Conservation (phyloP, 495 filamentous ascomycete species). For the Aspergillus sclerotiicarbonarius region DNA sequence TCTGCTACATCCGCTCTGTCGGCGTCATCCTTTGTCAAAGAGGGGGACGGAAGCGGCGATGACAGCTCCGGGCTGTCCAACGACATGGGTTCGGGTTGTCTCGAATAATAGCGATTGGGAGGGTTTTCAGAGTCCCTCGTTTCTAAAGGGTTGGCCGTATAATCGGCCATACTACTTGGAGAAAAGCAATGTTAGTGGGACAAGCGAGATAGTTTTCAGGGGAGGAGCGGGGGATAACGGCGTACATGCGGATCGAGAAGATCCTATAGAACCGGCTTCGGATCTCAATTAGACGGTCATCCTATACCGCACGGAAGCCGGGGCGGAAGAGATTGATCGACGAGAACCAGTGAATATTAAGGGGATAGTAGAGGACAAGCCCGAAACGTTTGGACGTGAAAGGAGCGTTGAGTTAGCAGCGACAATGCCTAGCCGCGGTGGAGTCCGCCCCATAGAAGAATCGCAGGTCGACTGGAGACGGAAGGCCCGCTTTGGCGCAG, state of each 20-base stretch:
- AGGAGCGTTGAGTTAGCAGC: slow-evolving; percentile 27
- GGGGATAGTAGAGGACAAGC: background rate
- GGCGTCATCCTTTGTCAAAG: slow-evolving; percentile 16
- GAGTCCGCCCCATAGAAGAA: slow-evolving; percentile 26
- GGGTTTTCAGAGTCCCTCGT: slow-evolving; percentile 22
- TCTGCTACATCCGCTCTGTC: slow-evolving; percentile 10
- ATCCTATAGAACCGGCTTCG: slow-evolving; percentile 7
- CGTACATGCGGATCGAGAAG: slow-evolving; percentile 15
- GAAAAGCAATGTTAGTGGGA: background rate
- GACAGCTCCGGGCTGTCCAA: slow-evolving; percentile 27
- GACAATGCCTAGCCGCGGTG: slow-evolving; percentile 30
- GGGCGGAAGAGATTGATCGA: background rate
- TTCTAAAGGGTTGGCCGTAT: slow-evolving; percentile 19
- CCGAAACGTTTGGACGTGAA: slow-evolving; percentile 14
- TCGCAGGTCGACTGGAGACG: slow-evolving; percentile 27
- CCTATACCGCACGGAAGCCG: slow-evolving; percentile 1
- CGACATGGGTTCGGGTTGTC: slow-evolving; percentile 25
- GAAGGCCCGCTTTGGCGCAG: slow-evolving; percentile 26
- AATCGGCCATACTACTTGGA: slow-evolving; percentile 26
- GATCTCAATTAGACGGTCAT: slow-evolving; percentile 1
- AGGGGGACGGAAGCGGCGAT: slow-evolving; percentile 37
- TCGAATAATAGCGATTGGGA: slow-evolving; percentile 19
- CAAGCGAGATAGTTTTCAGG: background rate
- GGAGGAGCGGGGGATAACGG: slow-evolving; percentile 3
- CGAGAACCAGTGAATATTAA: background rate